phyloP scores from a whole-genome alignment of 306 rosid genomes.

The Quercus ilex region DNA sequence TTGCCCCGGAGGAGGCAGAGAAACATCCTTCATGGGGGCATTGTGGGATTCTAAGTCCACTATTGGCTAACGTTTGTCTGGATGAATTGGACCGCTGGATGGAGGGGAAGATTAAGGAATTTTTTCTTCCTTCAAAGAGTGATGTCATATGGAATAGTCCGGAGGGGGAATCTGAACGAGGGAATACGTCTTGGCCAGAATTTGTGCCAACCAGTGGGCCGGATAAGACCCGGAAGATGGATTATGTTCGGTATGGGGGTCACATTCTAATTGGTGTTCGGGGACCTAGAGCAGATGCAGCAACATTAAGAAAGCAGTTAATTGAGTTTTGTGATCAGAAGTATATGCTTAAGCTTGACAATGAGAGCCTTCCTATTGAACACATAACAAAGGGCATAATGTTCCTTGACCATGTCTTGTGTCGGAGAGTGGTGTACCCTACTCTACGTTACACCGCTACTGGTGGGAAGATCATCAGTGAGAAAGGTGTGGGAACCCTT shows the following conservation, averaged over 20 bases:
- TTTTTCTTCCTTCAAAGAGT: conserved; percentile 84
- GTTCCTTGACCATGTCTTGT: conserved; percentile 93
- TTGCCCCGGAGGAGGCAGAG: conserved; percentile 85
- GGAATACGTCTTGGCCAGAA: conserved; percentile 99
- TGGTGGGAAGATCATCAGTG: conserved; percentile 93
- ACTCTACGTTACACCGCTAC: conserved; percentile 93
- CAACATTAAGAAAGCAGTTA: conserved; percentile 78
- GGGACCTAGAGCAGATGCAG: conserved; percentile 88
- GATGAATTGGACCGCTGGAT: conserved; percentile 94
- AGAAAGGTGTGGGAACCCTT: conserved; percentile 96
- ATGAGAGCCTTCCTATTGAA: conserved; percentile 88
- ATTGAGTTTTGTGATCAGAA: conserved; percentile 91
- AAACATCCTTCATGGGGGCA: conserved; percentile 91
- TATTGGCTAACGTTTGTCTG: conserved; percentile 71
- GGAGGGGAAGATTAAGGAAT: conserved; percentile 84
- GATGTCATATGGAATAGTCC: conserved; percentile 95
- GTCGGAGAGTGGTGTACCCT: conserved; percentile 92
- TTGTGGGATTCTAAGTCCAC: conserved; percentile 83
- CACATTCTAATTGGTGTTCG: conserved; percentile 86
- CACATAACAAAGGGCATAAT: conserved; percentile 95
- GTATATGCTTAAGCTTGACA: conserved; percentile 87
- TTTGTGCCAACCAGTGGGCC: conserved; percentile 98
- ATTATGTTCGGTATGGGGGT: conserved; percentile 80
- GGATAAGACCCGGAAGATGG: conserved; percentile 93
- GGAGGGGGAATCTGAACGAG: conserved; percentile 79